Evolutionary conservation across 129 eudicot genomes (phyloP), one percentile per base, ranked within the genome.

Genomic region (Gnaphalium uliginosum): DNA sequence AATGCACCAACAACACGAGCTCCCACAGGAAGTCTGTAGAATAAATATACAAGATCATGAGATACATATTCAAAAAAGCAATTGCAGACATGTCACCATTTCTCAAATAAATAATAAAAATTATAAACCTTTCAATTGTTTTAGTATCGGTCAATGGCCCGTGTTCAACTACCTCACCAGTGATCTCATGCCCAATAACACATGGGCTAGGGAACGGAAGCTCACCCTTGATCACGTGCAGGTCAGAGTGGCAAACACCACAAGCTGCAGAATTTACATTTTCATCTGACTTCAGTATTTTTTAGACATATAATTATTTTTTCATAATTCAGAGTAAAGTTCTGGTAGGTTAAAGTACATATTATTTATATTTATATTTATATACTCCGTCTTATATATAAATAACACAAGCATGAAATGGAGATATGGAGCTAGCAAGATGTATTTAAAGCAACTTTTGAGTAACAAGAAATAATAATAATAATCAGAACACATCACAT

Each of bases 211-310:
- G 77, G 68, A 95, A 95, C 2, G 99, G 99, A 69, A 95, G 87
- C 76, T 95, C 97, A 27, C 99, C 99, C 82, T 95, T 95, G 25
- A 95, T 63, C 72, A 95, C 97, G 63, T 95, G 99, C 62, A 95
- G 92, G 76, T 95, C 97, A 4, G 99, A 95, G 86, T 95, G 97
- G 76, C 99, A 95, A 4, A 95, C 97, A 35, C 99, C 99, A 76
- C 97, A 95, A 62, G 99, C 97, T 95, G 93, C 83, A 87, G 15
- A 30, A 11, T 26, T 19, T 51, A 66, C 14, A 19, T 26, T 39
- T 48, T 56, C 11, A 56, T 56, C 61, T 56, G 0, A 56, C 24
- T 17, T n/a, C 24, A 53, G 8, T 53, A 53, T 53, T 7, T 50
- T n/a, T 53, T 19, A 53, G n/a, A 53, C 60, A 53, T 53, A 53